phyloP scores from a whole-genome alignment of 2,329 filamentous ascomycete species.

The Fusarium albidum region DNA sequence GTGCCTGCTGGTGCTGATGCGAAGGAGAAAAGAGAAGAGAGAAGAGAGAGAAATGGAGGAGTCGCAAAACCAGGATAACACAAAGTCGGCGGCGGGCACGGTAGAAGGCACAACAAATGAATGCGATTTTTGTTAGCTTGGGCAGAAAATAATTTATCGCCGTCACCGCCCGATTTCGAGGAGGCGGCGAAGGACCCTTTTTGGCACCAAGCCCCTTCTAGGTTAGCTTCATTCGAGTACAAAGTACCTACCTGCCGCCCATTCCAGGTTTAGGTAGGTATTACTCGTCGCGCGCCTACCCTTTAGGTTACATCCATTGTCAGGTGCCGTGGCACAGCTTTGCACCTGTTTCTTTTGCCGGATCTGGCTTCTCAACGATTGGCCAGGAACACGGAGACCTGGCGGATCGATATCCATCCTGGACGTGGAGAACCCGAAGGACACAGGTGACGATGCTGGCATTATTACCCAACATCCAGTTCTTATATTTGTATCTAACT shows the following conservation, averaged over 20 bases:
- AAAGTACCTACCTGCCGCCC: not conserved
- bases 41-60: constrained; percentile 22
- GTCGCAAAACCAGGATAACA: constrained; percentile 30
- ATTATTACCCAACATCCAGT: not conserved
- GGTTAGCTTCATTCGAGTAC: constrained; percentile 6
- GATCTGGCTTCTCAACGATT: not conserved
- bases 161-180: constrained; percentile 40
- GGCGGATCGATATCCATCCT: not conserved
- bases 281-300: no score
- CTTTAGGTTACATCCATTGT: no score
- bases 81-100: constrained; percentile 18
- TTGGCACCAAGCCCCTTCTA: constrained; percentile 22
- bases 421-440: not conserved
- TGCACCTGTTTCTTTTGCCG: not conserved
- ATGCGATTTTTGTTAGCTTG: constrained; percentile 40
- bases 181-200: constrained; percentile 26
- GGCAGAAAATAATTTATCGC: constrained; percentile 44
- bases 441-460: no score
- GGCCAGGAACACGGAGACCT: constrained; percentile 1
- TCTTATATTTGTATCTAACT: constrained; percentile 28
- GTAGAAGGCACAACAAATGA: constrained; percentile 24
- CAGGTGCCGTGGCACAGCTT: not conserved
- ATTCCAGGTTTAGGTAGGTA: no score
- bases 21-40: constrained; percentile 6
- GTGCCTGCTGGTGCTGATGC: constrained; percentile 5